These are phyloP conservation scores for Lithocarpus polystachyus DNA, from an alignment of 306 rosid species.

Conservation along the genomic window DNA sequence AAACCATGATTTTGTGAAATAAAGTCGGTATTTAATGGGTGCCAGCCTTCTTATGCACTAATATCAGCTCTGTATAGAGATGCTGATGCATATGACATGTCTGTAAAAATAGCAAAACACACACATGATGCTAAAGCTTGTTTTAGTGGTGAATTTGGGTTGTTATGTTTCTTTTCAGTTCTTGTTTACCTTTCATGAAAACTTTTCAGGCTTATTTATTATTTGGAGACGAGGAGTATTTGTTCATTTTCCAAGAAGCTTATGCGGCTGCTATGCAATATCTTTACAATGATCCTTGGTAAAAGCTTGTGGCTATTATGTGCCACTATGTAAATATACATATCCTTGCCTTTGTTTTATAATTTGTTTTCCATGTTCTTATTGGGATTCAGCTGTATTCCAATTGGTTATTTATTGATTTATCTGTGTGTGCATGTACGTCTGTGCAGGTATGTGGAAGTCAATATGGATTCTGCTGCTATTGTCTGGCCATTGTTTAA, in stretches of 20 bases:
- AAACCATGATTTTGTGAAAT: background rate
- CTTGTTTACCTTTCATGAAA: constrained; percentile 5
- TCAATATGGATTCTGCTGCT: constrained; percentile 96
- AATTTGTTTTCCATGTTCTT: background rate
- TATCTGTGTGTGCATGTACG: constrained; percentile 22
- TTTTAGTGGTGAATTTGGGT: background rate
- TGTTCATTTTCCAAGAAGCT: constrained; percentile 95
- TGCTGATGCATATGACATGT: background rate
- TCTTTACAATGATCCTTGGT: constrained; percentile 96
- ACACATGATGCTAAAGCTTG: background rate
- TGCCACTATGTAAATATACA: constrained; percentile 29
- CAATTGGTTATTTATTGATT: background rate
- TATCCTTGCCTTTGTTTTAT: constrained; percentile 17
- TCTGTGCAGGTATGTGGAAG: constrained; percentile 84
- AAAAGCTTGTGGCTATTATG: constrained; percentile 43
- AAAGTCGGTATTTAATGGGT: background rate
- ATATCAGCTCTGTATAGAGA: background rate
- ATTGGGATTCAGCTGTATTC: constrained; percentile 5
- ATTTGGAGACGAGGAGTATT: constrained; percentile 96
- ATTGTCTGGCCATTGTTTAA: constrained; percentile 95
- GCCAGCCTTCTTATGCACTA: background rate
- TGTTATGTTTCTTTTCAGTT: constrained; percentile 19
- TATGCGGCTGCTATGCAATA: constrained; percentile 92
- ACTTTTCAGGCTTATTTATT: constrained; percentile 79
- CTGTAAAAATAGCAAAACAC: background rate